phyloP scores from a whole-genome alignment of 179 eudicot genomes.

The Actinidia arguta region DNA sequence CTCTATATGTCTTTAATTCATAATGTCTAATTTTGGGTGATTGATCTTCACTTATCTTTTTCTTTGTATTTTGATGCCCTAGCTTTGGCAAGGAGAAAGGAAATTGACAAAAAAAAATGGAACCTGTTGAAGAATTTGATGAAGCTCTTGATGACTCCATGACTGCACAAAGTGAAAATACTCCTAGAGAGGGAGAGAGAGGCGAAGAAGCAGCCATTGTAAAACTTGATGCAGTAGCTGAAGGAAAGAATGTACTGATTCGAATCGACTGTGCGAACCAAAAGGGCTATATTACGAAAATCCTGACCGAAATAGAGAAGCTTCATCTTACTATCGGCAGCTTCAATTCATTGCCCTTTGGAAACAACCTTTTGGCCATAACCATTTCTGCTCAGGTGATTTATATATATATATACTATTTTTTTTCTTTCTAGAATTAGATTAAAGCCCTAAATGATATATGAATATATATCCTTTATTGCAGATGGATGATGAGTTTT shows the following conservation, averaged over 20 bases:
- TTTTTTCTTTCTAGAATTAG: not conserved
- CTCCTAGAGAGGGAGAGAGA: too few relatives aligned
- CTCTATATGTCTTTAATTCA: too few relatives aligned
- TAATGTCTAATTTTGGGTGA: too few relatives aligned
- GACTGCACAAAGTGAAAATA: too few relatives aligned
- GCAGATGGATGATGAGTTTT: conserved; percentile 1
- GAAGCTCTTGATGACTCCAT: conserved; percentile 1
- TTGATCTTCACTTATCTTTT: too few relatives aligned
- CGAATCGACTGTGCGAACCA: not conserved
- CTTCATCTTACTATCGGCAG: not conserved
- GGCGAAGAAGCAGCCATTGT: not conserved
- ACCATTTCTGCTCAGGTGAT: conserved; percentile 11
- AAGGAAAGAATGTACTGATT: not conserved
- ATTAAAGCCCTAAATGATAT: not conserved
- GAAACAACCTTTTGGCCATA: not conserved
- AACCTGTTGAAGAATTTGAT: not conserved
- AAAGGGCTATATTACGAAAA: not conserved
- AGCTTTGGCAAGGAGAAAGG: too few relatives aligned
- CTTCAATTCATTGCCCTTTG: conserved; percentile 11
- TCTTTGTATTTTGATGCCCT: too few relatives aligned
- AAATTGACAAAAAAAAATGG: not conserved
- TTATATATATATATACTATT: not conserved
- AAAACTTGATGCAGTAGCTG: not conserved
- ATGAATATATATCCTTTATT: not conserved
- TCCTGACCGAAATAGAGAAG: conserved; percentile 8